Base-by-base conservation (phyloP, 2,329 filamentous ascomycete genomes). In the Erysiphe pulchra region DNA sequence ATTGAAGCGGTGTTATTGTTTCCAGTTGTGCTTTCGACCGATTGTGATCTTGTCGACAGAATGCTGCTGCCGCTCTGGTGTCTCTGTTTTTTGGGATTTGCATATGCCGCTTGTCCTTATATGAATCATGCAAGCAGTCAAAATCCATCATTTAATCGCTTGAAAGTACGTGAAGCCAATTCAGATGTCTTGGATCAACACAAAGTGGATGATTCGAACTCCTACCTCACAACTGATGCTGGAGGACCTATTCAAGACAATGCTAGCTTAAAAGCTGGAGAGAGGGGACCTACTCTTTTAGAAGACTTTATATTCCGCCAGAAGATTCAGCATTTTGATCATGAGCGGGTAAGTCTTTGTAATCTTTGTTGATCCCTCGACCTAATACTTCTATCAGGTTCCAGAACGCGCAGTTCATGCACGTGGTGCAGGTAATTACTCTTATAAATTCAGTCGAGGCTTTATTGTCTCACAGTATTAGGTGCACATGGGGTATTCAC, bases 291-390 rank as follows among this genome's bases (percentile, higher is more conserved):
- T 1, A 77, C 75, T 0, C 61, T 83, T 17, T 62, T 84, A 0
- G 79, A 83, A 54, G 79, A 83, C 56, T 80, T 78, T 44, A 74
- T 78, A 50, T 76, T 80, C 56, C 68, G 77, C 31, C 76, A 83
- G 54, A 82, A 80, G 62, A 77, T 80, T 38, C 72, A 73, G 42
- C 71, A 70, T 46, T 80, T 81, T 53, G 76, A 81, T 47, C 77
- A 81, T 52, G 77, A 82, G 54, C 64, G 77, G 18, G 77, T 78
- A 60, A 55, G 63, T 55, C 37, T 20, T 5, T 1, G 12, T 16
- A 18, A 40, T 24, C 18, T 13, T 18, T 2, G 32, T 34, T 33
- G 28, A 4, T 32, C 33, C 30, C 9, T 14, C 4, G 17, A 38
- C 13, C 1, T 11, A 33, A 17, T 24, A 38, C 17, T 24, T 28